Evolutionary conservation across 495 filamentous ascomycete genomes (phyloP).

Genomic region (Baudoinia panamericana): DNA sequence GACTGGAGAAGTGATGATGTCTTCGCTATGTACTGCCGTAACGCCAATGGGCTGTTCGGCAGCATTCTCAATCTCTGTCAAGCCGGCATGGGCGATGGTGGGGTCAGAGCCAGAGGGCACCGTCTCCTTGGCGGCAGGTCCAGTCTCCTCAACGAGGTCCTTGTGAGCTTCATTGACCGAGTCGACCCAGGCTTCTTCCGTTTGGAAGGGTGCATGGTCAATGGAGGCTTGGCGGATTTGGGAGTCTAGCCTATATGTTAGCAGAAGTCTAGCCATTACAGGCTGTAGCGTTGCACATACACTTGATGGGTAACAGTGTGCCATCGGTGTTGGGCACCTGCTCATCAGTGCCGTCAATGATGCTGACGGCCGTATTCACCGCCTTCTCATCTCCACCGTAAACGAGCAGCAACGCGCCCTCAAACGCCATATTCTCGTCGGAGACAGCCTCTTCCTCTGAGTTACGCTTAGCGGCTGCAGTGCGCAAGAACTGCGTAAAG

Average conservation of each 20-base stretch:
- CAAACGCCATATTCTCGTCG: slow-evolving; percentile 74
- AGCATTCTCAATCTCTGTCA: slow-evolving; percentile 55
- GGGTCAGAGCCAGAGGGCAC: slow-evolving; percentile 48
- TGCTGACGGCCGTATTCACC: slow-evolving; percentile 67
- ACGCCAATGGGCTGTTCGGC: slow-evolving; percentile 23
- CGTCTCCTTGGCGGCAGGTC: slow-evolving; percentile 28
- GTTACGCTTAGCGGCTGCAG: slow-evolving; percentile 47
- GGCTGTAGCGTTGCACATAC: slow-evolving; percentile 38
- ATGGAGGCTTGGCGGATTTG: slow-evolving; percentile 52
- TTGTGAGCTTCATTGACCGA: slow-evolving; percentile 28
- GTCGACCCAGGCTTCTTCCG: slow-evolving; percentile 36
- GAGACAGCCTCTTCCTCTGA: slow-evolving; percentile 46
- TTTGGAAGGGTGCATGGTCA: slow-evolving; percentile 36
- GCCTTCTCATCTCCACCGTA: slow-evolving; percentile 77
- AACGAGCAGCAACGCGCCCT: slow-evolving; percentile 75
- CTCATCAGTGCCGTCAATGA: slow-evolving; percentile 72
- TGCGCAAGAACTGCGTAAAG: slow-evolving; percentile 34
- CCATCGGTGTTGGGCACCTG: slow-evolving; percentile 51
- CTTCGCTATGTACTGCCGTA: slow-evolving; percentile 31
- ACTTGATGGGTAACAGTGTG: slow-evolving; percentile 55
- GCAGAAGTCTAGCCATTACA: slow-evolving; percentile 15
- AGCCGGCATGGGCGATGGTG: slow-evolving; percentile 59
- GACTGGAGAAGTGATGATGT: slow-evolving; percentile 40
- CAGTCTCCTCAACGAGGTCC: slow-evolving; percentile 19
- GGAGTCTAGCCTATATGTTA: slow-evolving; percentile 37